Evolutionary conservation across 106 monocot genomes (phyloP).

Genomic region (Agapanthus africanus): DNA sequence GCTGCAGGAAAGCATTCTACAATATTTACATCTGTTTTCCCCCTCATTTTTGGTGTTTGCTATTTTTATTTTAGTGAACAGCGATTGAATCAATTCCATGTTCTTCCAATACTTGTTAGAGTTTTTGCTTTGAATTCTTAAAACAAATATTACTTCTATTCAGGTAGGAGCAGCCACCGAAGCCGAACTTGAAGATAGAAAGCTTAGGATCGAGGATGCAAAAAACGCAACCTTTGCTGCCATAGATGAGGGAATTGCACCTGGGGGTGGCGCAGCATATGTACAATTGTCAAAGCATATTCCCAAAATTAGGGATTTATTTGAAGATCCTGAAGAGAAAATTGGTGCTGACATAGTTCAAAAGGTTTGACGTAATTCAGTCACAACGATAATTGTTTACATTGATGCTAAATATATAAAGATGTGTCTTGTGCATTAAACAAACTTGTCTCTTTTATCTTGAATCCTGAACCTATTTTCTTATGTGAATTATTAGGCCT

Average conservation of each 20-base stretch:
- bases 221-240: constrained; percentile 97
- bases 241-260: constrained; percentile 82
- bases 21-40: background rate
- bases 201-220: constrained; percentile 88
- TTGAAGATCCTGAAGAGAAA: constrained; percentile 76
- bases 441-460: no score
- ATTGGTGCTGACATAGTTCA: constrained; percentile 81
- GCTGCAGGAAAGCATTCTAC: background rate
- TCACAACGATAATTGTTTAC: no score
- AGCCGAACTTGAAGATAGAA: constrained; percentile 91
- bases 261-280: constrained; percentile 85
- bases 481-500: no score
- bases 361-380: constrained; percentile 55
- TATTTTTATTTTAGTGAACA: background rate
- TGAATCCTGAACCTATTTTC: no score
- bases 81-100: background rate
- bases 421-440: no score
- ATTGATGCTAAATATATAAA: no score
- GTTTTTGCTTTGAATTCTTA: background rate
- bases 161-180: constrained; percentile 88
- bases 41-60: background rate
- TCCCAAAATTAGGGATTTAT: constrained; percentile 33
- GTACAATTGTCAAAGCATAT: constrained; percentile 82
- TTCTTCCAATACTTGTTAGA: background rate
- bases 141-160: constrained; percentile 26